Percentiles rank a stretch among this genome's conserved stretches.
phyloP scores from a whole-genome alignment of 768 basidiomycete genomes.

The Porpolomopsis calyptriformis region DNA sequence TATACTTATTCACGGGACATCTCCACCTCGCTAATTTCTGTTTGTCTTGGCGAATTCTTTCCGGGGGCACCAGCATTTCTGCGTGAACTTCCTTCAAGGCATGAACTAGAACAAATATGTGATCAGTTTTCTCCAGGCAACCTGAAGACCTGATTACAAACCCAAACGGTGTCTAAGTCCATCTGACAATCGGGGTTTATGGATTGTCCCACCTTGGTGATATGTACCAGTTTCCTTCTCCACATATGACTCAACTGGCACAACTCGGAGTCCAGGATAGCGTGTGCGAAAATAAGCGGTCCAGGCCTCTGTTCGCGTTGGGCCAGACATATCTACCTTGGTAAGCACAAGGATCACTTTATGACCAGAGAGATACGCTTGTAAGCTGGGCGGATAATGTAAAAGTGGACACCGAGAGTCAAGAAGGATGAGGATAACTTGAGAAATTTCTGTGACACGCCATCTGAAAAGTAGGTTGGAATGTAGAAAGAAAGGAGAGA shows the following conservation, averaged over 20 bases:
- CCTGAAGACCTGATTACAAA: background rate
- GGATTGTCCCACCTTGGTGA: constrained; percentile 37
- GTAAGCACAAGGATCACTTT: constrained; percentile 70
- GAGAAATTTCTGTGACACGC: constrained; percentile 87
- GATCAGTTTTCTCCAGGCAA: background rate
- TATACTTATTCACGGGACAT: constrained; percentile 46
- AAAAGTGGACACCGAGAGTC: constrained; percentile 85
- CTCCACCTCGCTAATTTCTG: constrained; percentile 48
- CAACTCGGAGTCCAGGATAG: constrained; percentile 48
- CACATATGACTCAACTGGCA: constrained; percentile 71
- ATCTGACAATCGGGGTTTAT: constrained; percentile 60
- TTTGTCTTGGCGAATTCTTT: constrained; percentile 29
- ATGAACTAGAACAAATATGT: constrained; percentile 33
- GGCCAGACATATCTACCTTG: constrained; percentile 79
- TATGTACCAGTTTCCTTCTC: constrained; percentile 32
- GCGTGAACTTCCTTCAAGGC: constrained; percentile 58
- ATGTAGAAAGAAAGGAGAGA: background rate
- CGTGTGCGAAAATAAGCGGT: constrained; percentile 40
- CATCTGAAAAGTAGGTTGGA: constrained; percentile 40
- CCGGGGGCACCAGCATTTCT: constrained; percentile 59
- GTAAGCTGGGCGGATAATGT: constrained; percentile 76
- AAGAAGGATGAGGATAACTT: constrained; percentile 78
- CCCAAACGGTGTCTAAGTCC: constrained; percentile 40
- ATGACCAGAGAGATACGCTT: constrained; percentile 43
- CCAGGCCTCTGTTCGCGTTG: constrained; percentile 55